Evolutionary conservation across 2,329 filamentous ascomycete genomes (phyloP), one percentile per base, ranked within the genome.

Genomic region (Zymoseptoria tritici): DNA sequence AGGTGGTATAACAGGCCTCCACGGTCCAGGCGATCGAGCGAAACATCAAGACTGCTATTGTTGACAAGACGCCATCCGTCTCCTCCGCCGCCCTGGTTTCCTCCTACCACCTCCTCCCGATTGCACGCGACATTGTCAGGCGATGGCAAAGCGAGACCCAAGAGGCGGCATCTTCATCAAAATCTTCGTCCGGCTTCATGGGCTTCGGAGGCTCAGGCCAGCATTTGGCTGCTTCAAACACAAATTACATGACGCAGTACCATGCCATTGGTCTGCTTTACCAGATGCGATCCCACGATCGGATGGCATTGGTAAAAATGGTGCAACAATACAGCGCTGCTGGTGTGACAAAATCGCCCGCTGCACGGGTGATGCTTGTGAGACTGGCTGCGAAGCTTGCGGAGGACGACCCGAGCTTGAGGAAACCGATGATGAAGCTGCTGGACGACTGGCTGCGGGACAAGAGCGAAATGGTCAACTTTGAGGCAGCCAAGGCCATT

Each of bases 381-480:
- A 85, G 94, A 67, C 79, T 99, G 65, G 94, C 94, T 36, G 90
- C 93, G 50, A 94, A 96, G 80, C 81, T 99, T 63, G 93, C 93
- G 31, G 91, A 96, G 74, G 94, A 99, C 72, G 94, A 99, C 70
- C 83, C 85, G 49, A 88, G 90, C 66, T 82, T 97, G 71, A 83
- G 93, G 68, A 95, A 90, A 79, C 91, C 92, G 61, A 99, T 99
- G 94, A 94, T 96, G 85, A 87, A 92, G 77, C 85, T 99, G 67
- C 84, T 99, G 70, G 93, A 97, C 74, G 90, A 91, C 71, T 97
- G 93, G 93, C 79, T 99, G 75, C 86, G 92, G 74, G 93, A 97
- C 78, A 97, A 99, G 87, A 96, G 91, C 76, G 94, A 97, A 76
- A 96, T 96, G 91, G 92, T 99, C 78, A 97, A 97, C 80, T 97